These are phyloP conservation scores for Penicillium brevicompactum DNA, from an alignment of 2,329 filamentous ascomycete genomes.

Conservation along the genomic window DNA sequence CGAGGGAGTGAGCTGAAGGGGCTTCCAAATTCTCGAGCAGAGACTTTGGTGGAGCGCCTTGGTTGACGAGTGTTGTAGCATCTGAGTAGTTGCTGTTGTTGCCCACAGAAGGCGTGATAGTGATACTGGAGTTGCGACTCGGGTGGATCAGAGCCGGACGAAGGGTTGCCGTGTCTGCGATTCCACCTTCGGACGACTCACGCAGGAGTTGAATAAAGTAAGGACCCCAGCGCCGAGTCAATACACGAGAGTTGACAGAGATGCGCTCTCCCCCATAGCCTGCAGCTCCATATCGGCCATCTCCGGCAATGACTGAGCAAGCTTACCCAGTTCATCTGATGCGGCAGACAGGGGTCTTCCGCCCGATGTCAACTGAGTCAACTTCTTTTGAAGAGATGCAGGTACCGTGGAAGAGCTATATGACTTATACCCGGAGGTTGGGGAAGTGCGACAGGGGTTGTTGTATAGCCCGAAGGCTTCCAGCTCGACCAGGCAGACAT, in stretches of 20 bases:
- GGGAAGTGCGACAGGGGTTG: slow-evolving; percentile 77
- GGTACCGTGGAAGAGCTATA: slow-evolving; percentile 72
- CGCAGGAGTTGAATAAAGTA: slow-evolving; percentile 92
- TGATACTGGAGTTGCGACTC: slow-evolving; percentile 77
- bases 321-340: slow-evolving; percentile 82
- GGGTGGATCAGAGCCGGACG: slow-evolving; percentile 63
- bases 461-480: slow-evolving; percentile 98
- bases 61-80: slow-evolving; percentile 43
- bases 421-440: slow-evolving; percentile 81
- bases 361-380: slow-evolving; percentile 63
- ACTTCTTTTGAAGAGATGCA: slow-evolving; percentile 54
- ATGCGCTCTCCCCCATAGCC: slow-evolving; percentile 89
- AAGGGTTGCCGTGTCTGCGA: slow-evolving; percentile 71
- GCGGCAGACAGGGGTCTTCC: slow-evolving; percentile 75
- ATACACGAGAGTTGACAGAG: slow-evolving; percentile 86
- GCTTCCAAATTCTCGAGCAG: slow-evolving; percentile 50
- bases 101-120: slow-evolving; percentile 68
- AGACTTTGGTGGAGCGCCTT: slow-evolving; percentile 32
- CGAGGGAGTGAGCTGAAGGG: slow-evolving; percentile 56
- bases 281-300: slow-evolving; percentile 96
- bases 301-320: slow-evolving; percentile 78
- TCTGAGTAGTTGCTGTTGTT: slow-evolving; percentile 46
- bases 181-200: slow-evolving; percentile 74
- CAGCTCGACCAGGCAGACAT: slow-evolving; percentile 94
- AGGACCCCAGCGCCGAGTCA: slow-evolving; percentile 87